Percentiles rank a stretch among this genome's conserved stretches.
phyloP scores from a whole-genome alignment of 129 eudicot genomes.

The Deinandra increscens region DNA sequence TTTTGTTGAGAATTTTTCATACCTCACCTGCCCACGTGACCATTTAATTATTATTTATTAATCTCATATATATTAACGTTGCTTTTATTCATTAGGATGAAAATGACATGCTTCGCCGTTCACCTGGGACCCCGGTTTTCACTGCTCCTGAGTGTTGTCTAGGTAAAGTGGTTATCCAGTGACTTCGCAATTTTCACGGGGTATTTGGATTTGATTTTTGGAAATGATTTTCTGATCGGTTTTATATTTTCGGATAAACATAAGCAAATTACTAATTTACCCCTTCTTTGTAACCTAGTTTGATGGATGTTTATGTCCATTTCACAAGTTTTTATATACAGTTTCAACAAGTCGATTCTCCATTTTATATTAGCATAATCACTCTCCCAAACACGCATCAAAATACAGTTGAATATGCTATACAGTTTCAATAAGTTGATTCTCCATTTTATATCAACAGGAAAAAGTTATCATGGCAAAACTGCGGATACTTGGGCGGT shows the following conservation, averaged over 20 bases:
- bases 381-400: too few relatives aligned
- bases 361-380: too few relatives aligned
- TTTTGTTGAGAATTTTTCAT: neutral
- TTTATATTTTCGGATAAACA: neutral
- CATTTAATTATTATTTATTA: neutral
- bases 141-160: conserved; percentile 98
- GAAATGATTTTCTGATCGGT: neutral
- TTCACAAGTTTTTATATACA: neutral
- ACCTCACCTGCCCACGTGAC: neutral
- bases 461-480: conserved; percentile 80
- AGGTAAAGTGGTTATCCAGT: conserved; percentile 45
- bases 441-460: conserved; percentile 29
- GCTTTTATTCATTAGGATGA: conserved; percentile 53
- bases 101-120: conserved; percentile 89
- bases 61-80: neutral
- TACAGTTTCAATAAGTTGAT: conserved; percentile 1
- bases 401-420: neutral
- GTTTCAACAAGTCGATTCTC: too few relatives aligned
- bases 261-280: neutral
- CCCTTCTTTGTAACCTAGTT: neutral
- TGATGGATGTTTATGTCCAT: neutral
- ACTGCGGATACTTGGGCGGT: conserved; percentile 97
- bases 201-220: neutral
- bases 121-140: conserved; percentile 98
- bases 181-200: neutral